Evolutionary conservation across 2,329 filamentous ascomycete genomes (phyloP).

Genomic region (Pseudopithomyces maydicus): DNA sequence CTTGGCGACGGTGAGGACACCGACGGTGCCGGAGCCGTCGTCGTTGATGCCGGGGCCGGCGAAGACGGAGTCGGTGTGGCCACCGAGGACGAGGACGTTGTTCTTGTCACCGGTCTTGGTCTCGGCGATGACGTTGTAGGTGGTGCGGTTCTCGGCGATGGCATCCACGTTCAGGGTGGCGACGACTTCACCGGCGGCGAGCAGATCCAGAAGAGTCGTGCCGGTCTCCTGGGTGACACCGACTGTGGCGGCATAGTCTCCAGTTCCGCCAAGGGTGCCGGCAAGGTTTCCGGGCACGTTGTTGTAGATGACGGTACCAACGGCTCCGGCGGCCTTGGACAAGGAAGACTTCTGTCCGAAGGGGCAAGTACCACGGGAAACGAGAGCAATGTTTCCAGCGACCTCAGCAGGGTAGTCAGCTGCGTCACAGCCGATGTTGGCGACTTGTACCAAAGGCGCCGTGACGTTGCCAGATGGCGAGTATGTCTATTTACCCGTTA

Average conservation of each 20-base stretch:
- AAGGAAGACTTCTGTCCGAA: constrained; percentile 71
- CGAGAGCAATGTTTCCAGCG: constrained; percentile 68
- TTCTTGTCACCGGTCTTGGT: constrained; percentile 48
- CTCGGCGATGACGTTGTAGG: constrained; percentile 46
- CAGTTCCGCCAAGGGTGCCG: constrained; percentile 67
- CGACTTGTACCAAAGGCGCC: constrained; percentile 64
- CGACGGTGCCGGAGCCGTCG: constrained; percentile 48
- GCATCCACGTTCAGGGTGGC: constrained; percentile 48
- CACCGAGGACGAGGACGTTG: constrained; percentile 48
- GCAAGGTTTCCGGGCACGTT: constrained; percentile 64
- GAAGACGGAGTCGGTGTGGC: constrained; percentile 49
- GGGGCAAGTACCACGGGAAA: constrained; percentile 69
- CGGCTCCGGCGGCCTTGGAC: constrained; percentile 70
- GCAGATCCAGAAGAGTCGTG: constrained; percentile 57
- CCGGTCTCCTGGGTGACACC: constrained; percentile 68
- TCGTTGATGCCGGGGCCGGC: constrained; percentile 51
- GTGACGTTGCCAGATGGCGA: constrained; percentile 68
- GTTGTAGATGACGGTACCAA: constrained; percentile 74
- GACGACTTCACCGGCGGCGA: constrained; percentile 51
- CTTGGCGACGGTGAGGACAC: constrained; percentile 45
- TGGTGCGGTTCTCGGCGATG: constrained; percentile 53
- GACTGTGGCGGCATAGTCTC: constrained; percentile 67
- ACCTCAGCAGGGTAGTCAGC: constrained; percentile 64
- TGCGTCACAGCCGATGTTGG: constrained; percentile 66
- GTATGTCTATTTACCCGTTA: constrained; percentile 45